phyloP scores from a whole-genome alignment of 768 basidiomycete species.

The Serendipita sp. region DNA sequence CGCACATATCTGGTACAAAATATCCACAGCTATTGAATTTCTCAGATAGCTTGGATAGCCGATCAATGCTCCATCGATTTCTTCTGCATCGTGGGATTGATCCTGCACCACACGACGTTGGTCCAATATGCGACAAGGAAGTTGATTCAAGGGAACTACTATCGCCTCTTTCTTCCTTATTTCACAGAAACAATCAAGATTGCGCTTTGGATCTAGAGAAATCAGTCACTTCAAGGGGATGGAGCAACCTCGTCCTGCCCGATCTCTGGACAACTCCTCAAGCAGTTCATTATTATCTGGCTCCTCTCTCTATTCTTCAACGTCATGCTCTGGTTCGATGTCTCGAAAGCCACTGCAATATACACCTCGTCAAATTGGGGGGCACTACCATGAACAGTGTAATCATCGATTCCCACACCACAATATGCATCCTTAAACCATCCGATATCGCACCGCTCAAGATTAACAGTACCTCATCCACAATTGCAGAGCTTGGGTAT shows the following conservation, averaged over 20 bases:
- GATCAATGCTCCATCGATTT: too few relatives aligned
- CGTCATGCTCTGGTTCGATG: not conserved
- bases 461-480: not conserved
- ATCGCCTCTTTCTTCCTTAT: too few relatives aligned
- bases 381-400: not conserved
- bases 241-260: not conserved
- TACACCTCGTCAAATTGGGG: not conserved
- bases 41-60: too few relatives aligned
- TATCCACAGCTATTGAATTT: too few relatives aligned
- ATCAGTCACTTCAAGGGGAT: too few relatives aligned
- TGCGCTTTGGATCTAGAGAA: too few relatives aligned
- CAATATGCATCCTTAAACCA: not conserved
- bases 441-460: not conserved
- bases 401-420: not conserved
- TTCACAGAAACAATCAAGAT: too few relatives aligned
- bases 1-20: too few relatives aligned
- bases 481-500: not conserved
- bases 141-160: too few relatives aligned
- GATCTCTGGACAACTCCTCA: not conserved
- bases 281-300: not conserved
- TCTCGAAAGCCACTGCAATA: not conserved
- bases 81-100: too few relatives aligned
- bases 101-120: too few relatives aligned
- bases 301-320: not conserved
- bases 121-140: too few relatives aligned